phyloP scores from a whole-genome alignment of 192 early-diverging fungal species.

The Dissophora ornata region DNA sequence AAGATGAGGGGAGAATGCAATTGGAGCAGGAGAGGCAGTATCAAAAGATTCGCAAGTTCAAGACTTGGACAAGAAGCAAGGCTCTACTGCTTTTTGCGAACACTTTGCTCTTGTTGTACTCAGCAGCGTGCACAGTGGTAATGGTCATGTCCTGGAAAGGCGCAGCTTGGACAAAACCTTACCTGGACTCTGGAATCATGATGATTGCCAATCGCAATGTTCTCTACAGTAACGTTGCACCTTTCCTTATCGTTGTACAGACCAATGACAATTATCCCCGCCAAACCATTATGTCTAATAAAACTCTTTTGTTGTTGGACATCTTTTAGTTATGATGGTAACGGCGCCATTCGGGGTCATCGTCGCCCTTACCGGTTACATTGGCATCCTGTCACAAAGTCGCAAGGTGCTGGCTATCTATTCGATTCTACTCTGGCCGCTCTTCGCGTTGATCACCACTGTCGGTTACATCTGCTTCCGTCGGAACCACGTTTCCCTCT shows the following conservation, averaged over 20 bases:
- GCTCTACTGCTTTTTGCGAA: constrained; percentile 58
- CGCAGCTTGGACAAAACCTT: constrained; percentile 24
- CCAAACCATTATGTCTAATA: no score
- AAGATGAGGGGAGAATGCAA: constrained; percentile 35
- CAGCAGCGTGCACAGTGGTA: constrained; percentile 36
- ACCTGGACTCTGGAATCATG: constrained; percentile 46
- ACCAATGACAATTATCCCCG: background rate
- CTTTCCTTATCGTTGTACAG: background rate
- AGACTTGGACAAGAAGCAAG: constrained; percentile 59
- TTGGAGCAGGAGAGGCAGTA: constrained; percentile 37
- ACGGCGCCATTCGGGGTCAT: constrained; percentile 50
- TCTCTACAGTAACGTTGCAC: constrained; percentile 20
- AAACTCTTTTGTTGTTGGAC: background rate
- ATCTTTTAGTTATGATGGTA: constrained; percentile 40
- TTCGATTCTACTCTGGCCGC: constrained; percentile 58
- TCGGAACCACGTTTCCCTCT: constrained; percentile 14
- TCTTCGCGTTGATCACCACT: constrained; percentile 59
- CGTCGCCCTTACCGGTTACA: constrained; percentile 55
- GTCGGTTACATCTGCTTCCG: constrained; percentile 61
- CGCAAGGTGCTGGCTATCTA: constrained; percentile 56
- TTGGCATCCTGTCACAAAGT: constrained; percentile 62
- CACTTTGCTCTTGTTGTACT: constrained; percentile 54
- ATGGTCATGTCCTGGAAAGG: constrained; percentile 45
- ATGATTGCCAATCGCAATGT: constrained; percentile 25
- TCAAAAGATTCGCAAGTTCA: background rate